Percentiles rank a stretch among this genome's conserved stretches.
These are phyloP conservation scores for Tubosaeta sp. DNA, from an alignment of 768 basidiomycete genomes.

Conservation along the genomic window DNA sequence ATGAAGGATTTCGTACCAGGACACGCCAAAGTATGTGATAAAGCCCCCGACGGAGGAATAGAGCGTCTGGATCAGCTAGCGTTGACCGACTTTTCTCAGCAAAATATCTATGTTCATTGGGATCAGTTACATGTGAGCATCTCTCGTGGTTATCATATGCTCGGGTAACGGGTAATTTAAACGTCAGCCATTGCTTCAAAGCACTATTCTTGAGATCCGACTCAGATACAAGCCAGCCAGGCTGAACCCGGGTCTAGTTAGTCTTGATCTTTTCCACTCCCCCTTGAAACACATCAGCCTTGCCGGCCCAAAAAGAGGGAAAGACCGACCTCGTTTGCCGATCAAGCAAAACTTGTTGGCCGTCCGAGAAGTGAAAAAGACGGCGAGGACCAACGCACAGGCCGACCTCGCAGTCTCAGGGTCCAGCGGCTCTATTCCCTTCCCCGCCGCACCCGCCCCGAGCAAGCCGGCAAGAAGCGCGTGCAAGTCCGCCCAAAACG, in stretches of 20 bases:
- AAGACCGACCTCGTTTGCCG: conserved; percentile 14
- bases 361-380: conserved; percentile 59
- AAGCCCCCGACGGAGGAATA: no score
- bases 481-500: conserved; percentile 70
- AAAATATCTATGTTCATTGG: not conserved
- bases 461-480: conserved; percentile 42
- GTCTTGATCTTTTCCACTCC: conserved; percentile 27
- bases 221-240: not conserved
- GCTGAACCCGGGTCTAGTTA: conserved; percentile 7
- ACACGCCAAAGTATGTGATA: no score
- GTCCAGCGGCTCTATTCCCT: conserved; percentile 45
- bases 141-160: not conserved
- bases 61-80: no score
- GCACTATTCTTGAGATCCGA: not conserved
- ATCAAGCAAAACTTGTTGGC: conserved; percentile 53
- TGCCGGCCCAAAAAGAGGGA: not conserved
- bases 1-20: no score
- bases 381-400: conserved; percentile 62
- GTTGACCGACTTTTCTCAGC: no score
- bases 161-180: not conserved
- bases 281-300: conserved; percentile 3
- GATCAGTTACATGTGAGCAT: not conserved
- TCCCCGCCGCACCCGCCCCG: conserved; percentile 35
- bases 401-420: conserved; percentile 63
- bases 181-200: not conserved